Percentiles rank a stretch among this genome's conserved stretches.
Conservation (phyloP, 169 alveolate genomes). For the Plasmodium fragile region DNA sequence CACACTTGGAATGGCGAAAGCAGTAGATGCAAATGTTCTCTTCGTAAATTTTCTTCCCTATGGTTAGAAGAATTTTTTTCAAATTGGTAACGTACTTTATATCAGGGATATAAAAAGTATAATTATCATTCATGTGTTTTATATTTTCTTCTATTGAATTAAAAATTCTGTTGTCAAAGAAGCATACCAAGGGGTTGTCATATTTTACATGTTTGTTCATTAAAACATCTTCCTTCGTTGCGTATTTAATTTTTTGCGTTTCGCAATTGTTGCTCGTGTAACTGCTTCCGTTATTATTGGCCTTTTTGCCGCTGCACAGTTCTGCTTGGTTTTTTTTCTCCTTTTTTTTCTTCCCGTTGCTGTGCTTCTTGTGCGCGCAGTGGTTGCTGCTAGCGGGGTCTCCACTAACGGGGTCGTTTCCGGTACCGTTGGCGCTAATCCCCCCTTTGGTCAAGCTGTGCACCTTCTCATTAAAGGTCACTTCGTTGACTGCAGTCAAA, state of each 20-base stretch:
- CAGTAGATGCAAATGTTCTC: slow-evolving; percentile 82
- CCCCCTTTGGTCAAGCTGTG: slow-evolving; percentile 44
- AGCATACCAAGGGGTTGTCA: slow-evolving; percentile 77
- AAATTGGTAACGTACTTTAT: slow-evolving; percentile 59
- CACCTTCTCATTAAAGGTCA: slow-evolving; percentile 75
- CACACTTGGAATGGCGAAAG: slow-evolving; percentile 46
- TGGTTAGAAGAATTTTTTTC: slow-evolving; percentile 47
- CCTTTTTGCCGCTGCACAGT: neutral
- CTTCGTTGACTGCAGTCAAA: slow-evolving; percentile 75
- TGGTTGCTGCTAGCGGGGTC: neutral
- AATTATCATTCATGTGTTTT: slow-evolving; percentile 78
- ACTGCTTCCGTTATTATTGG: neutral
- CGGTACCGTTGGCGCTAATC: neutral
- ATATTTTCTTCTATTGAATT: slow-evolving; percentile 75
- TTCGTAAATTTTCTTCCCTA: slow-evolving; percentile 82
- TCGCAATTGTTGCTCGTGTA: neutral
- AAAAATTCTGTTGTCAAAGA: slow-evolving; percentile 79
- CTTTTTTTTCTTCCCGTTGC: slow-evolving; percentile 45
- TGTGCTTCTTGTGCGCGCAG: slow-evolving; percentile 10
- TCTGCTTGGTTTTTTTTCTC: slow-evolving; percentile 24
- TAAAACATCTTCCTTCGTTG: slow-evolving; percentile 46
- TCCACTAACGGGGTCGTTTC: slow-evolving; percentile 7
- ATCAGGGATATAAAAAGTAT: slow-evolving; percentile 78
- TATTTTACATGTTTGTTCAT: slow-evolving; percentile 45
- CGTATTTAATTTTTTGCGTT: slow-evolving; percentile 22